Evolutionary conservation across 805 yeast genomes (phyloP), one percentile per base, ranked within the genome.

Genomic region (Saccharomycopsis fermentans): DNA sequence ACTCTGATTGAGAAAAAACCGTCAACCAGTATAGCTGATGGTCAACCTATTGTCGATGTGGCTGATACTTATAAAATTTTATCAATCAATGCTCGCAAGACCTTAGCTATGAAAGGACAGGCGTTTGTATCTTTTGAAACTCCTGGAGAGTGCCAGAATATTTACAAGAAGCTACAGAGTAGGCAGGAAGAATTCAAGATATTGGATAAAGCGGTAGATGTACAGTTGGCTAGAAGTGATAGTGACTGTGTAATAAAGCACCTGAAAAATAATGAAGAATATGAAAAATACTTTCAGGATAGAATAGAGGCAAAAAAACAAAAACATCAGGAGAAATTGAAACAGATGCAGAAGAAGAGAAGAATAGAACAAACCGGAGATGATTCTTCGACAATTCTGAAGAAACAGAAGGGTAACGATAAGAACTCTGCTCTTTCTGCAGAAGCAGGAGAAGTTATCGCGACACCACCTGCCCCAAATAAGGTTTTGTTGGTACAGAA

Each of bases 101-200:
- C 81, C 63, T 65, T 87, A n/a, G 77, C 75, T 62, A 76, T 85
- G 78, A 77, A 84, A 58, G 96, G 96, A 1, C 96, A 89, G 69
- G 96, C 96, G 1, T 89, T 87, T 68, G 76, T 89, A 5, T 80
- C 87, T 0, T 81, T 83, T 56, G 74, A 71, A 3, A 66, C 68
- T 19, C 64, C 65, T 0, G 72, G 73, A 3, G 65, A 66, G 27
- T 61, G 63, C 21, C 26, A 27, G 17, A 17, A 34, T 14, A 48
- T 56, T 35, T 26, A 43, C 21, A 40, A 57, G 4, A 24, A 37
- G 29, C 54, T 57, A 34, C 32, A 47, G 86, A 86, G 0, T 66
- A 71, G 72, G n/a, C 69, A 66, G 17, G 51, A 57, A 12, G 54
- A 40, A 16, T 56, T 32, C 27, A 47, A 47, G 43, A 29, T 56